Conservation (phyloP, 306 rosid genomes). For the Rosa rugosa region DNA sequence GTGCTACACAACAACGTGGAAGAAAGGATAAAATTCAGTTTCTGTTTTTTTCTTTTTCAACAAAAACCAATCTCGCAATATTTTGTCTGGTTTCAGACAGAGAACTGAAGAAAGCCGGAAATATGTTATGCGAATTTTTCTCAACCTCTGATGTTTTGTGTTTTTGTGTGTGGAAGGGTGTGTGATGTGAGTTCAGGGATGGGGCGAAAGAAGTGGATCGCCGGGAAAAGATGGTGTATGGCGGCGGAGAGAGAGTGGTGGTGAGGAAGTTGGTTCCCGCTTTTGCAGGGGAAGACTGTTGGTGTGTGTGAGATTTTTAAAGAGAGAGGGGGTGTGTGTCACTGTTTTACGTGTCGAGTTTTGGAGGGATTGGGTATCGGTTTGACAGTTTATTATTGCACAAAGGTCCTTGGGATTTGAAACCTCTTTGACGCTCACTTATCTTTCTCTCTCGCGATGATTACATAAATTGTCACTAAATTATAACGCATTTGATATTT, state of each 20-base stretch:
- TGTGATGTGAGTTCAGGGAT: not conserved
- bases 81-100: constrained; percentile 6
- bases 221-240: constrained; percentile 12
- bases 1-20: not conserved
- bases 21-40: not conserved
- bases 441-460: too few relatives aligned
- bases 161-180: not conserved
- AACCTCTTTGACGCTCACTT: not conserved
- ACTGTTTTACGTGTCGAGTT: constrained; percentile 50
- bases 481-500: too few relatives aligned
- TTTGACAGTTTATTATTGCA: constrained; percentile 34
- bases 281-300: constrained; percentile 21
- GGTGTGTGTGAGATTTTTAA: constrained; percentile 28
- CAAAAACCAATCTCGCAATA: not conserved
- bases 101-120: constrained; percentile 14
- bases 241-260: constrained; percentile 23
- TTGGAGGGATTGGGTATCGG: constrained; percentile 39
- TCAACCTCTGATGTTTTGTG: constrained; percentile 1
- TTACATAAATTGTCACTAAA: too few relatives aligned
- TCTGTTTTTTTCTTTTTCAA: not conserved
- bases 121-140: not conserved
- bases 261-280: constrained; percentile 31
- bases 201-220: constrained; percentile 45
- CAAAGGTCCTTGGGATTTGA: not conserved
- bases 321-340: constrained; percentile 11